Evolutionary conservation across 2,329 filamentous ascomycete genomes (phyloP).

Genomic region (Ilyonectria robusta): DNA sequence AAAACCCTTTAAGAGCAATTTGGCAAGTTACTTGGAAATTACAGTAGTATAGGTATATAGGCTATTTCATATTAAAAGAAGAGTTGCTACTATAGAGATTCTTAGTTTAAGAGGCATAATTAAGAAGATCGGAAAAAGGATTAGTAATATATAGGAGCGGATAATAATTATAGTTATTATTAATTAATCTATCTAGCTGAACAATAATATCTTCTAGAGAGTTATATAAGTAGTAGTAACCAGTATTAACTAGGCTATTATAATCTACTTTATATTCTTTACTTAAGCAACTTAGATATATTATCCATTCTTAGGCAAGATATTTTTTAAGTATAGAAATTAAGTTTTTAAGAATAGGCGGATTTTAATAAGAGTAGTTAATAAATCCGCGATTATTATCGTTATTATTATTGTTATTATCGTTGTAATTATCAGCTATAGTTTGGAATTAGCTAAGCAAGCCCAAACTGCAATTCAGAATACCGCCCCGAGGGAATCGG

Average conservation of each 20-base stretch:
- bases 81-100: neutral
- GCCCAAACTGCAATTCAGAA: neutral
- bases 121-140: neutral
- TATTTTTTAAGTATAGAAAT: too few species aligned
- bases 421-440: neutral
- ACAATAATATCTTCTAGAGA: too few species aligned
- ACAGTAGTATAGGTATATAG: neutral
- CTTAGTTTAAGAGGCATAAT: neutral
- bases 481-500: neutral
- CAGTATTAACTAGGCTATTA: too few species aligned
- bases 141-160: constrained; percentile 1
- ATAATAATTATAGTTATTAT: neutral
- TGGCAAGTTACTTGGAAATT: constrained; percentile 6
- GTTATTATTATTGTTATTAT: too few species aligned
- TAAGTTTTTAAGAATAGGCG: too few species aligned
- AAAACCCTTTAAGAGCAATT: constrained; percentile 5
- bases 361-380: too few species aligned
- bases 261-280: too few species aligned
- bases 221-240: too few species aligned
- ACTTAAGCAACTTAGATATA: neutral
- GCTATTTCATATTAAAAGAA: neutral
- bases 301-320: too few species aligned
- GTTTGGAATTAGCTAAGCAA: neutral
- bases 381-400: too few species aligned
- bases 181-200: too few species aligned